Percentiles rank a stretch among this genome's conserved stretches.
Evolutionary conservation across 2,329 filamentous ascomycete genomes (phyloP).

Genomic region (Thermoascus crustaceus): DNA sequence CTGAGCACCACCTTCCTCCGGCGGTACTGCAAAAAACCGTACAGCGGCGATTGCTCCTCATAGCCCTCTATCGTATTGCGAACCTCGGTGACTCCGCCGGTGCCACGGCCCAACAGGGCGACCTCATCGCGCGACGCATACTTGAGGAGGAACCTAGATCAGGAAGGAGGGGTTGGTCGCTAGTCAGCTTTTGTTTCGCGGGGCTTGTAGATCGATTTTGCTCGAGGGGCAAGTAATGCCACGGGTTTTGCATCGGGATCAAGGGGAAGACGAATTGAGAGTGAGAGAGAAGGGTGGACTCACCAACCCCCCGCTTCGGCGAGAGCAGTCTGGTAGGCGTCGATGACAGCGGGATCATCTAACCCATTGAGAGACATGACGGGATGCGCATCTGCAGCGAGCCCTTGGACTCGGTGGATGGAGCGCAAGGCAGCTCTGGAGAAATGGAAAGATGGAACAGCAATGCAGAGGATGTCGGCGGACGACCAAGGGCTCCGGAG

Average conservation of each 20-base stretch:
- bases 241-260: background rate
- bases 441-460: background rate
- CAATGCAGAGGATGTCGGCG: background rate
- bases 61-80: conserved; percentile 70
- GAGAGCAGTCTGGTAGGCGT: conserved; percentile 72
- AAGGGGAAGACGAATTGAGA: conserved; percentile 1
- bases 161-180: conserved; percentile 4
- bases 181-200: conserved; percentile 9
- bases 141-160: conserved; percentile 79
- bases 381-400: conserved; percentile 28
- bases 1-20: conserved; percentile 86
- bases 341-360: conserved; percentile 69
- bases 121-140: conserved; percentile 86
- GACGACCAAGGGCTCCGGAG: no score
- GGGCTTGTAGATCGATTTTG: conserved; percentile 3
- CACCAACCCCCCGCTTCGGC: conserved; percentile 92
- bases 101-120: conserved; percentile 66
- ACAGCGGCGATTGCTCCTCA: conserved; percentile 77
- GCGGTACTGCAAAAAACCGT: conserved; percentile 83
- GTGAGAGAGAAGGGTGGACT: conserved; percentile 40
- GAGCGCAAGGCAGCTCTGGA: conserved; percentile 1
- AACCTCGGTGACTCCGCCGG: conserved; percentile 74
- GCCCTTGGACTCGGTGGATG: conserved; percentile 3
- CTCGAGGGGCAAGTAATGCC: conserved; percentile 4
- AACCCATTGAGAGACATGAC: conserved; percentile 93